These are phyloP conservation scores for Lachnellula subtilissima DNA, from an alignment of 2,329 filamentous ascomycete species.

Conservation along the genomic window DNA sequence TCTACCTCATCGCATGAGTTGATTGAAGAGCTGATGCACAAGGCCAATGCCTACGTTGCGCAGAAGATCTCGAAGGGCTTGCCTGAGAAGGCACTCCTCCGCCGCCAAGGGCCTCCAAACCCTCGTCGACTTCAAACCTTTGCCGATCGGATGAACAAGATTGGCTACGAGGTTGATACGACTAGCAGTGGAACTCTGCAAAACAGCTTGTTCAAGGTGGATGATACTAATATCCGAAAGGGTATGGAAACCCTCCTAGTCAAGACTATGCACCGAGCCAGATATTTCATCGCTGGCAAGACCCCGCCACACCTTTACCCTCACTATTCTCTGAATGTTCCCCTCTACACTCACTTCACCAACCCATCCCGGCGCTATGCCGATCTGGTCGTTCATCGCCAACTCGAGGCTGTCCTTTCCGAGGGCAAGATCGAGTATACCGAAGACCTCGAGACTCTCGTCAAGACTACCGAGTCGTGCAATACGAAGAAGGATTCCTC, in stretches of 20 bases:
- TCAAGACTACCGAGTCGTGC: slow-evolving; percentile 90
- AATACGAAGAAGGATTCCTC: slow-evolving; percentile 99
- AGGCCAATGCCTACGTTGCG: slow-evolving; percentile 84
- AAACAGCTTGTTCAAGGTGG: slow-evolving; percentile 90
- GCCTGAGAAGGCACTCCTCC: slow-evolving; percentile 88
- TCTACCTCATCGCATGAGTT: slow-evolving; percentile 85
- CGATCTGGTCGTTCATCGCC: slow-evolving; percentile 91
- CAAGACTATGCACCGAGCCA: slow-evolving; percentile 94
- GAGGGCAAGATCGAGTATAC: slow-evolving; percentile 77
- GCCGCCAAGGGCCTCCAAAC: slow-evolving; percentile 81
- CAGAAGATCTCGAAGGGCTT: slow-evolving; percentile 74
- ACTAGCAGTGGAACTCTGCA: slow-evolving; percentile 87
- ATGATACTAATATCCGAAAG: slow-evolving; percentile 85
- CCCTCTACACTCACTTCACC: slow-evolving; percentile 95
- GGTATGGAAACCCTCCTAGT: slow-evolving; percentile 95
- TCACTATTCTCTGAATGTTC: slow-evolving; percentile 89
- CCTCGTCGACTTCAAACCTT: slow-evolving; percentile 84
- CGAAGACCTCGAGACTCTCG: slow-evolving; percentile 81
- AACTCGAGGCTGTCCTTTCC: slow-evolving; percentile 82
- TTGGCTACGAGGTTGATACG: slow-evolving; percentile 86
- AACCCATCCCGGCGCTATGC: slow-evolving; percentile 92
- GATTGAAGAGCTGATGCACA: slow-evolving; percentile 91
- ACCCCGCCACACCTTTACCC: slow-evolving; percentile 70
- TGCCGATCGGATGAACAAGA: slow-evolving; percentile 84
- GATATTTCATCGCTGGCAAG: slow-evolving; percentile 86